Evolutionary conservation across 2,329 filamentous ascomycete genomes (phyloP).

Genomic region (Epichloe scottii): DNA sequence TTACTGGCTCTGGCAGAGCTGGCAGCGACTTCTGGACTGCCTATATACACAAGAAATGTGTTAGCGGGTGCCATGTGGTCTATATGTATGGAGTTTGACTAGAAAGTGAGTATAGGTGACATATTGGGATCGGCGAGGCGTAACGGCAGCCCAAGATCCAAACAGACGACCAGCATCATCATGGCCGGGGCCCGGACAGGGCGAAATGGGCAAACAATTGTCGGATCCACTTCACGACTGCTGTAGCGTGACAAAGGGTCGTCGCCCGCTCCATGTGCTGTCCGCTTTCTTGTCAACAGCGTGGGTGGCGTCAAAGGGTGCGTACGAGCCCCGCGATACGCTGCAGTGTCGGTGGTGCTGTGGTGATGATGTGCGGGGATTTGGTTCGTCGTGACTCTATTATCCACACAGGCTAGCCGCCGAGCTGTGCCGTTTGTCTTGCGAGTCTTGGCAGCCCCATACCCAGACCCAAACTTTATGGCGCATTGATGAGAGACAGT

Average conservation of each 20-base stretch:
- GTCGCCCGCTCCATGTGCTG: neutral
- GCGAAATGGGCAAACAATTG: constrained; percentile 1
- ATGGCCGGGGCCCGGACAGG: constrained; percentile 1
- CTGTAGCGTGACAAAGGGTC: neutral
- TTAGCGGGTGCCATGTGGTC: neutral
- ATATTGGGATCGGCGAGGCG: constrained; percentile 4
- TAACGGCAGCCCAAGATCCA: neutral
- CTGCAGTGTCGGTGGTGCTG: neutral
- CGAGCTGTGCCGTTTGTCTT: neutral
- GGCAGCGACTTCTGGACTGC: constrained; percentile 2
- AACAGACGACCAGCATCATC: constrained; percentile 6
- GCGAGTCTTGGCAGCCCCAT: neutral
- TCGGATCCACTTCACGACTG: constrained; percentile 9
- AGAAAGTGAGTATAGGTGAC: neutral
- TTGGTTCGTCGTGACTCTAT: neutral
- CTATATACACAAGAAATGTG: neutral
- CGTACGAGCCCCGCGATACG: neutral
- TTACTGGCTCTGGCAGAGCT: constrained; percentile 9
- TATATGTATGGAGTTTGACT: neutral
- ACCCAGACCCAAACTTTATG: neutral
- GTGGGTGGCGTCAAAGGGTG: constrained; percentile 1
- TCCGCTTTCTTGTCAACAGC: neutral
- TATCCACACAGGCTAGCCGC: constrained; percentile 2
- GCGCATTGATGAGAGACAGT: neutral
- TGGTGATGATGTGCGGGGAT: neutral